These are phyloP conservation scores for Cercospora sesami DNA, from an alignment of 2,329 filamentous ascomycete genomes.

Conservation along the genomic window DNA sequence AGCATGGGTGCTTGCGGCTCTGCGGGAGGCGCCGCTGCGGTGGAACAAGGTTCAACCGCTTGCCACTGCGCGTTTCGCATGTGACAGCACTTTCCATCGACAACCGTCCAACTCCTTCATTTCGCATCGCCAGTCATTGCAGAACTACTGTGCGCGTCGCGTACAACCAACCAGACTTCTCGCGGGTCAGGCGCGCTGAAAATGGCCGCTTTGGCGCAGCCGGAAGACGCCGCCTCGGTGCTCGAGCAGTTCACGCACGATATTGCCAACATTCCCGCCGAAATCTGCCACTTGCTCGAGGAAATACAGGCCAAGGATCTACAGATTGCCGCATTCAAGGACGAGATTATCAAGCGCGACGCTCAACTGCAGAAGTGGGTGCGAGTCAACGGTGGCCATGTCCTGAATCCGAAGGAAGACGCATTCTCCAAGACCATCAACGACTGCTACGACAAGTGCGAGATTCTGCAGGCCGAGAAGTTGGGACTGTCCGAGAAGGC, in stretches of 20 bases:
- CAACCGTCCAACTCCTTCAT: background rate
- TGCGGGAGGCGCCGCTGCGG: background rate
- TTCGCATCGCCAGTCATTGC: background rate
- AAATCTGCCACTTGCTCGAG: slow-evolving; percentile 79
- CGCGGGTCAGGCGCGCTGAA: background rate
- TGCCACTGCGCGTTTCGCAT: slow-evolving; percentile 18
- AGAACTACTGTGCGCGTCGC: background rate
- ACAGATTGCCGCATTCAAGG: slow-evolving; percentile 66
- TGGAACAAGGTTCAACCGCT: background rate
- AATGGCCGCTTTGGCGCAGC: slow-evolving; percentile 42
- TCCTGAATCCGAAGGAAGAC: slow-evolving; percentile 74
- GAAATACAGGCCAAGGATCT: slow-evolving; percentile 80
- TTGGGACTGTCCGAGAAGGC: slow-evolving; percentile 66
- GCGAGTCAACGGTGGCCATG: slow-evolving; percentile 71
- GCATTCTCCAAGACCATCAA: slow-evolving; percentile 64
- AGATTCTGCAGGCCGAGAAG: slow-evolving; percentile 74
- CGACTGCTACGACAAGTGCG: slow-evolving; percentile 67
- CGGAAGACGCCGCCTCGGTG: slow-evolving; percentile 66
- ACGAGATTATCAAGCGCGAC: slow-evolving; percentile 70
- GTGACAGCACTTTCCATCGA: slow-evolving; percentile 22
- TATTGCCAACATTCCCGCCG: slow-evolving; percentile 76
- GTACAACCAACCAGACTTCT: background rate
- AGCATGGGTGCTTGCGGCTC: background rate
- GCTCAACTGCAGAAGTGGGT: slow-evolving; percentile 78
- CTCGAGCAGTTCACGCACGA: slow-evolving; percentile 77